These are phyloP conservation scores for Glycine tomentella DNA, from an alignment of 306 rosid genomes.

Conservation along the genomic window DNA sequence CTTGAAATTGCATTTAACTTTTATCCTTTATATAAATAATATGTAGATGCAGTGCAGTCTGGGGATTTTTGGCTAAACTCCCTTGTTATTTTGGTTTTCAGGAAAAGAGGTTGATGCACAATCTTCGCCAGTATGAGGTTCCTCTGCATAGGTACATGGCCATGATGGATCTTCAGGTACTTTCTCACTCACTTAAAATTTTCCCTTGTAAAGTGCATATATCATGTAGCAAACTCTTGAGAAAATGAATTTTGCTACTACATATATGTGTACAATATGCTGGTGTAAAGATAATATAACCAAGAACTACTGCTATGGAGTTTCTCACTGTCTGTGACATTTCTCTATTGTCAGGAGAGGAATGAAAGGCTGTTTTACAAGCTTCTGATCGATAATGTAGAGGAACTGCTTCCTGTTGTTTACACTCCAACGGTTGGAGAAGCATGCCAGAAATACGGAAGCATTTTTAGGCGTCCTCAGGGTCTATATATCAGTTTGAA, in stretches of 20 bases:
- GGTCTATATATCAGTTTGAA: constrained; percentile 93
- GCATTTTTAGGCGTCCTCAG: constrained; percentile 92
- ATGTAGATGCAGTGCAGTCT: not conserved
- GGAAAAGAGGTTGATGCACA: constrained; percentile 91
- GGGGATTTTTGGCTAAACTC: constrained; percentile 21
- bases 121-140: constrained; percentile 87
- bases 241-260: not conserved
- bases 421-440: constrained; percentile 98
- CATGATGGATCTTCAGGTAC: constrained; percentile 99
- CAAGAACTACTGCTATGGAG: not conserved
- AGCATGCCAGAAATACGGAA: constrained; percentile 98
- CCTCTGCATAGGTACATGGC: constrained; percentile 90
- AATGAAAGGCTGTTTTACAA: constrained; percentile 93
- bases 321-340: constrained; percentile 40
- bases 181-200: not conserved
- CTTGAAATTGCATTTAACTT: not conserved
- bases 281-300: constrained; percentile 12
- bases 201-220: not conserved
- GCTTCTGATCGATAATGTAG: constrained; percentile 86
- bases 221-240: not conserved
- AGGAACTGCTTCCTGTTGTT: constrained; percentile 93
- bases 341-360: constrained; percentile 72
- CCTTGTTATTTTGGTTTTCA: constrained; percentile 42
- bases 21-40: not conserved
- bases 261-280: not conserved